Base-by-base conservation (phyloP, 352 stramenopile species). In the Phytopythium aichiense region DNA sequence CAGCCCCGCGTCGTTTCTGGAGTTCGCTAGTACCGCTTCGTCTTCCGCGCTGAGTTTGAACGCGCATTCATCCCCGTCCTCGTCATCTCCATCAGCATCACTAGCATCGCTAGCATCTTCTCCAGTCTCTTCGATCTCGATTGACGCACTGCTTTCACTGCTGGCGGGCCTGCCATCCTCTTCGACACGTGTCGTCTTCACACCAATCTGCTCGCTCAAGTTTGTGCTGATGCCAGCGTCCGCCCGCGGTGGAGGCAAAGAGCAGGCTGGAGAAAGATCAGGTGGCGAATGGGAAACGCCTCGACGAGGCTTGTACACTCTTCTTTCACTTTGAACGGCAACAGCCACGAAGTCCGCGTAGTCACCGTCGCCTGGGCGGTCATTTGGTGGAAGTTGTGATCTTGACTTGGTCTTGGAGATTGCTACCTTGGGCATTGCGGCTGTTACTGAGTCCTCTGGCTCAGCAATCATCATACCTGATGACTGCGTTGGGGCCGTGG, bases 81-180 rank as follows among this genome's bases (percentile, higher is more conserved):
- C 64, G 11, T 74, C 69, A 1, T 69, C 68, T 5, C 60, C 65
- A 18, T 84, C 74, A 7, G 61, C 65, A 37, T 88, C 77, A 43
- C 73, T 81, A 13, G 82, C 77, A 51, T 87, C 73, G 38, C 79
- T 73, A 15, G 66, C 69, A 30, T 78, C 78, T 9, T 77, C 69
- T 35, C 77, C 62, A 2, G 20, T 58, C 40, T 60, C 61, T 33
- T 76, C 63, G 25, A 53, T 43, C 6, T 63, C 67, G 8, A 53
- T 23, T 35, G 68, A 49, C 16, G 63, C 64, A 16, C 65, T 59
- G 30, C 60, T 63, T 37, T 30, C 67, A 43, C 55, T 53, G 28
- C 12, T 40, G 9, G 5, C 28, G 20, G 28, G 13, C 49, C 23
- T 33, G n/a, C 66, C 43, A 38, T 60, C 52, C 56, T 6, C 31